A percentile compares a stretch with the other conserved stretches of the same genome.
These are phyloP conservation scores for Scedosporium dehoogii DNA, from an alignment of 2,329 filamentous ascomycete genomes.

Conservation along the genomic window DNA sequence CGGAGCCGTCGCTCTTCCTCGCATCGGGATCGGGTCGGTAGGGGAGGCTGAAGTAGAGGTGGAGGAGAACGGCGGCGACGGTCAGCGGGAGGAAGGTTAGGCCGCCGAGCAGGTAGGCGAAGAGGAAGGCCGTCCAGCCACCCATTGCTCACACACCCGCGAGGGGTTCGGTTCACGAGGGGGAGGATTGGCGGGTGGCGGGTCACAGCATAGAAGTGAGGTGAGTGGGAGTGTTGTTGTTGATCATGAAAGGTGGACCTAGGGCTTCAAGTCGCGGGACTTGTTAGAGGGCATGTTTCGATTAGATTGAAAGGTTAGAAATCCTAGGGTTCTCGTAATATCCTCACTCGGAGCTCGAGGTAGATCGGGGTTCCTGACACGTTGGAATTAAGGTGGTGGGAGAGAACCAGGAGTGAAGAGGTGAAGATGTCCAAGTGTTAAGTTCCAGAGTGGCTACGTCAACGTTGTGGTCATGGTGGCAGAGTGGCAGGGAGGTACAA, in stretches of 20 bases:
- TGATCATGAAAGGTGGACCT: not conserved
- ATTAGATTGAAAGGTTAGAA: not conserved
- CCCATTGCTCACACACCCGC: conserved; percentile 30
- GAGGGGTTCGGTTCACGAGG: not conserved
- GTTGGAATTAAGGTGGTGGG: not conserved
- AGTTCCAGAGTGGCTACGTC: not conserved
- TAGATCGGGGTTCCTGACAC: not conserved
- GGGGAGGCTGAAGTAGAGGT: conserved; percentile 63
- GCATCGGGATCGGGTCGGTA: conserved; percentile 20
- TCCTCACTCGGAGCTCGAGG: not conserved
- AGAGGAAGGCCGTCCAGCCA: conserved; percentile 47
- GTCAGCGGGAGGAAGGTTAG: conserved; percentile 77
- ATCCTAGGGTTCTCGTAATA: not conserved
- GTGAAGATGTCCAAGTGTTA: not conserved
- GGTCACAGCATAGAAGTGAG: not conserved
- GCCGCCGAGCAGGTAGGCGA: conserved; percentile 76
- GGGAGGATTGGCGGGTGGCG: not conserved
- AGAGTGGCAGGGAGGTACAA: too few species aligned
- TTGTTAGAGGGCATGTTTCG: not conserved
- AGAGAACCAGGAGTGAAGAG: not conserved
- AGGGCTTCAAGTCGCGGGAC: conserved; percentile 1
- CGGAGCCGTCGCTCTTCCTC: conserved; percentile 18
- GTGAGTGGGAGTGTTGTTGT: not conserved
- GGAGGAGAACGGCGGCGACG: conserved; percentile 47
- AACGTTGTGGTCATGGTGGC: not conserved